phyloP scores from a whole-genome alignment of 2,329 filamentous ascomycete species.

The Akanthomyces uredinophilus region DNA sequence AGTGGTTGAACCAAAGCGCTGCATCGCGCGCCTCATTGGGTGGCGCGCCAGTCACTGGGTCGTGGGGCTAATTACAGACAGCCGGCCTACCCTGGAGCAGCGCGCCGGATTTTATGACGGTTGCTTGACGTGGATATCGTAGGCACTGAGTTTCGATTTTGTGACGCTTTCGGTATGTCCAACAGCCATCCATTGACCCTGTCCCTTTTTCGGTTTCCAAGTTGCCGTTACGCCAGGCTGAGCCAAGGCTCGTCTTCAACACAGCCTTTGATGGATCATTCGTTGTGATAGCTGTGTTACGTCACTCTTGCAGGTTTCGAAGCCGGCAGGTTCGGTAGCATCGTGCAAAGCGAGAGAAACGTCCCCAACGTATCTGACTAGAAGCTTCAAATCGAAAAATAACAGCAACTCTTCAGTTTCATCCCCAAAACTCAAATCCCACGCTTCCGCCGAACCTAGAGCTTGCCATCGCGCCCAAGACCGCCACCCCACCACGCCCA shows the following conservation, averaged over 20 bases:
- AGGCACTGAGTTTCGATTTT: neutral
- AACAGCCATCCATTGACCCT: neutral
- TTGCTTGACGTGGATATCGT: conserved; percentile 16
- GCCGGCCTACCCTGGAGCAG: conserved; percentile 7
- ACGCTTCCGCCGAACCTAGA: neutral
- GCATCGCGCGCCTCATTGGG: conserved; percentile 8
- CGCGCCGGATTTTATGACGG: neutral
- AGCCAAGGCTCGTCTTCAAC: too few relatives aligned
- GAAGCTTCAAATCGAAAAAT: neutral
- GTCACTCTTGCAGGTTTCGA: neutral
- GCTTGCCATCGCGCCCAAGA: neutral
- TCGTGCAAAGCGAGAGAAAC: neutral
- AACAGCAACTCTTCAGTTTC: neutral
- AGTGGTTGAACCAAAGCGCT: neutral
- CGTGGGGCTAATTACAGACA: neutral
- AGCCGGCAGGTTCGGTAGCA: neutral
- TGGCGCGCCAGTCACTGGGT: neutral
- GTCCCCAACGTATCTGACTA: neutral
- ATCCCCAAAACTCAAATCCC: neutral
- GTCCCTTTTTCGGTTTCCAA: neutral
- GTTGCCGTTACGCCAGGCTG: neutral
- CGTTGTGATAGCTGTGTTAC: neutral
- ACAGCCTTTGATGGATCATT: too few relatives aligned
- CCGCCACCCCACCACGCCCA: conserved; percentile 7
- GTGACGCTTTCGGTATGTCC: neutral